Percentiles rank a stretch among this genome's conserved stretches.
Evolutionary conservation across 2,329 filamentous ascomycete species (phyloP).

Genomic region (Aspergillus cejpii): DNA sequence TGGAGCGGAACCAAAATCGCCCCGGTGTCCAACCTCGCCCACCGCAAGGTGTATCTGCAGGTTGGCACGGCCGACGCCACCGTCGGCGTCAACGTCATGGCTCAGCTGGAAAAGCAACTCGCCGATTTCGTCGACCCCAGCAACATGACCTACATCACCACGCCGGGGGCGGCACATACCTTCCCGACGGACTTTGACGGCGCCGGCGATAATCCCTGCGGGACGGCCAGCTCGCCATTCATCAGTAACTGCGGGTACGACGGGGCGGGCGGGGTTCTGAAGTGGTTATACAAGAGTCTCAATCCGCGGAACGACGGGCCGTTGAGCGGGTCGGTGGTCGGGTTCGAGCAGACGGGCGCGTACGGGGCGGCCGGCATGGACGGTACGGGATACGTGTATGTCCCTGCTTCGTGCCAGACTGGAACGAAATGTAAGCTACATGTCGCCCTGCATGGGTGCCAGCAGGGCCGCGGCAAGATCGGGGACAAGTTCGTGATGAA

Average conservation of each 20-base stretch:
- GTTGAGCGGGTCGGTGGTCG: conserved; percentile 5
- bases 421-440: conserved; percentile 11
- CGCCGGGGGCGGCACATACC: conserved; percentile 11
- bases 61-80: conserved; percentile 10
- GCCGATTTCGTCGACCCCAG: conserved; percentile 6
- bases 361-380: conserved; percentile 15
- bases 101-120: conserved; percentile 9
- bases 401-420: conserved; percentile 8
- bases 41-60: conserved; percentile 13
- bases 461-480: conserved; percentile 8
- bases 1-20: conserved; percentile 15
- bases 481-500: conserved; percentile 11
- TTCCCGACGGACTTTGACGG: conserved; percentile 15
- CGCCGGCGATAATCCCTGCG: conserved; percentile 12
- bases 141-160: conserved; percentile 8
- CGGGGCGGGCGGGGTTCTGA: conserved; percentile 13
- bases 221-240: conserved; percentile 8
- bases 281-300: conserved; percentile 12
- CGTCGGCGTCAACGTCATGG: conserved; percentile 15
- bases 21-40: conserved; percentile 3
- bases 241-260: conserved; percentile 17
- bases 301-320: conserved; percentile 8
- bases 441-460: conserved; percentile 16
- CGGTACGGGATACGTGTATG: conserved; percentile 12
- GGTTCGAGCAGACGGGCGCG: conserved; percentile 10